Evolutionary conservation across 2,329 filamentous ascomycete species (phyloP).

Genomic region (Ophiocordyceps unilateralis): DNA sequence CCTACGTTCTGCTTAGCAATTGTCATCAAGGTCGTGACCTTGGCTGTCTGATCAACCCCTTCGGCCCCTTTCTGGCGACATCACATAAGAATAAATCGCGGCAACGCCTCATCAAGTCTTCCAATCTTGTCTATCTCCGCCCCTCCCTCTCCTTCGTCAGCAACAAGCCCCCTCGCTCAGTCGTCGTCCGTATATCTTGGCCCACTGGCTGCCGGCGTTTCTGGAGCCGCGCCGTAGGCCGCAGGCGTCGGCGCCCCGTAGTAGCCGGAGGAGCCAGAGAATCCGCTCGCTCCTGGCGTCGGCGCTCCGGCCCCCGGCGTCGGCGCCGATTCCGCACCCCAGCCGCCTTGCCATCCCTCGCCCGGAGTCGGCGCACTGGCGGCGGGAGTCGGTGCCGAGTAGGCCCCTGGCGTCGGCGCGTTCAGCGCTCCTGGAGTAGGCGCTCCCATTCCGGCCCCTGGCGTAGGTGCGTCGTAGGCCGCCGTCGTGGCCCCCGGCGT

Average conservation of each 20-base stretch:
- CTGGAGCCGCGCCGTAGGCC: slow-evolving; percentile 35
- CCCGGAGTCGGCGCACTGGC: slow-evolving; percentile 54
- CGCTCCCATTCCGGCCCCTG: slow-evolving; percentile 38
- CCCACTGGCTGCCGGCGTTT: slow-evolving; percentile 44
- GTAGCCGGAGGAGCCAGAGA: slow-evolving; percentile 8
- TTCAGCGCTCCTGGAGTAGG: slow-evolving; percentile 45
- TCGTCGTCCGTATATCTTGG: slow-evolving; percentile 38
- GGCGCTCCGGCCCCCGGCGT: slow-evolving; percentile 50
- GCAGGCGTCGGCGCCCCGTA: slow-evolving; percentile 49
- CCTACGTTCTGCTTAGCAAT: no score
- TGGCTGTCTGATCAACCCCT: no score
- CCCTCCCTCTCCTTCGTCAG: no score
- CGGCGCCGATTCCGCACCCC: slow-evolving; percentile 45
- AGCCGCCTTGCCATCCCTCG: slow-evolving; percentile 40
- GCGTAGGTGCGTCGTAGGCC: slow-evolving; percentile 54
- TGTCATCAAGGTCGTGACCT: no score
- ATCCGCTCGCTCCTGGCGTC: slow-evolving; percentile 51
- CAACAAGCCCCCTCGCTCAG: slow-evolving; percentile 2
- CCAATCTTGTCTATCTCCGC: no score
- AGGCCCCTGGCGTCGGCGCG: slow-evolving; percentile 56
- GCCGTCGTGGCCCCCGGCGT: slow-evolving; percentile 30
- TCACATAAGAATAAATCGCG: no score
- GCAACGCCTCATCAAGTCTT: no score
- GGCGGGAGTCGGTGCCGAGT: slow-evolving; percentile 46
- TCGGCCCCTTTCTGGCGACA: no score